Evolutionary conservation across 2,329 filamentous ascomycete species (phyloP), one percentile per base, ranked within the genome.

Genomic region (Diaporthe ampelina): DNA sequence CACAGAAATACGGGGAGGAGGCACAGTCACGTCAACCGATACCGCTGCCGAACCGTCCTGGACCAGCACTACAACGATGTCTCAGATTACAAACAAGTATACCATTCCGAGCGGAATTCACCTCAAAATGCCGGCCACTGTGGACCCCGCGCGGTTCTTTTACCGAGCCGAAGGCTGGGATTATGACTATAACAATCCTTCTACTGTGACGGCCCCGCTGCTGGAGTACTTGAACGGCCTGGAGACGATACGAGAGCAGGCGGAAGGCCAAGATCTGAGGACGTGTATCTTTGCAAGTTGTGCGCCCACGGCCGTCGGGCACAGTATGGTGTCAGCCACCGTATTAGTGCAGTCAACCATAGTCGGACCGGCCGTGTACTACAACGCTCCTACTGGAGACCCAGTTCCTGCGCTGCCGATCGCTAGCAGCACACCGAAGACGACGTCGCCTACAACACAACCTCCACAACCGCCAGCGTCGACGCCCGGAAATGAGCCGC

Each of bases 211-310:
- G 15, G 29, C 63, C 1, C 45, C 63, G 45, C 52, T 67, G 63
- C 29, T 50, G 29, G 63, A 67, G 21, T 67, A 67, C 29, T 21
- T 67, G 11, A 48, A 32, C 15, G 21, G 63, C 21, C 45, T 67
- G 45, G 19, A 67, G 29, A 67, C 63, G 29, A 45, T 67, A 10
- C 32, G 45, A 13, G 63, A 67, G 15, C 63, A 67, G 63, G 52
- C 37, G 21, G 35, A 19, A 9, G 45, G 45, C 3, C 63, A 52
- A 5, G 63, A 67, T 10, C 8, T 52, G 13, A 35, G 63, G 45
- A 67, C 63, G 4, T 67, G 63, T 52, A 52, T 67, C 29, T 67
- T 67, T 7, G 45, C 63, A 8, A 67, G 43, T 9, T 67, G 63
- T 50, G 63, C 63, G 4, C 45, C 63, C 0, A 67, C 63, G 21